Conservation (phyloP, 2,329 filamentous ascomycete species). For the Chaetomiaceae sp. region DNA sequence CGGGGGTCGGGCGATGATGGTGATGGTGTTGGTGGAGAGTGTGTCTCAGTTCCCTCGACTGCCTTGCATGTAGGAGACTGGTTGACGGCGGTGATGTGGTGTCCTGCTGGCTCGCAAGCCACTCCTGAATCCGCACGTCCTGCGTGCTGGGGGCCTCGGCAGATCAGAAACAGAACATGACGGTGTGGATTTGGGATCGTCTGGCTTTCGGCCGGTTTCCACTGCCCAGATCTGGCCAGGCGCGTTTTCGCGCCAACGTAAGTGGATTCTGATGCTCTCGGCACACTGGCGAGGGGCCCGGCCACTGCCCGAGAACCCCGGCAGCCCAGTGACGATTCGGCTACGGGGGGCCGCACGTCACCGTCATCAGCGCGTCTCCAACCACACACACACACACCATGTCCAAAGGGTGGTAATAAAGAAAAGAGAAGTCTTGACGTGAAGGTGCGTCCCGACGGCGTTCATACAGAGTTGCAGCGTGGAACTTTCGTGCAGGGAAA, state of each 20-base stretch:
- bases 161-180: no score
- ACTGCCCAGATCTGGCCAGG: neutral
- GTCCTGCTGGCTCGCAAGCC: no score
- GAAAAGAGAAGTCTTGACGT: no score
- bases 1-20: neutral
- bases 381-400: neutral
- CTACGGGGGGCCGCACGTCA: slow-evolving; percentile 1
- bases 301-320: neutral
- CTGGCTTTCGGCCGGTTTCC: neutral
- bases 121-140: no score
- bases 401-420: no score
- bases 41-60: neutral
- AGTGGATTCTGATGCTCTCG: neutral
- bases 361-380: neutral
- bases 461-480: no score
- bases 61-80: neutral
- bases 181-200: no score
- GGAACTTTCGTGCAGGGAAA: no score
- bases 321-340: neutral
- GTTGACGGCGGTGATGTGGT: neutral
- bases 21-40: neutral
- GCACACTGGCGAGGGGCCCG: neutral
- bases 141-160: no score
- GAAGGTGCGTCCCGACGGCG: no score
- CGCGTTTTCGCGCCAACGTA: neutral